phyloP scores from a whole-genome alignment of 176 grass and related monocot genomes.

The Ensete ventricosum region DNA sequence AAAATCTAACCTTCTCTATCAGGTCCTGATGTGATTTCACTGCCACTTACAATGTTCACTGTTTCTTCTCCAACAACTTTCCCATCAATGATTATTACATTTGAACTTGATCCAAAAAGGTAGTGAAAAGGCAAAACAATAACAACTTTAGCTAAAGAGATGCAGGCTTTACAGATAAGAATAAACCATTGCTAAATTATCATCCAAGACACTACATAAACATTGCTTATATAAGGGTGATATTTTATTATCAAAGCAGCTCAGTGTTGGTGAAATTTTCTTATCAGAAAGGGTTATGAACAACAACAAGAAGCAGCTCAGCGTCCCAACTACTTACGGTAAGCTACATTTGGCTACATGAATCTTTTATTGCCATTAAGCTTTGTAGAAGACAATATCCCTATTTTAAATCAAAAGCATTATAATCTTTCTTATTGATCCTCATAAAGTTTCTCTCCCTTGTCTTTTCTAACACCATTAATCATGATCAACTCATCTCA shows the following conservation, averaged over 20 bases:
- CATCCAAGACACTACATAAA: not conserved
- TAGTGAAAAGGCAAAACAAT: constrained; percentile 12
- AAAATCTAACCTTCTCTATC: constrained; percentile 52
- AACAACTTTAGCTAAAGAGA: not conserved
- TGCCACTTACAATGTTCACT: constrained; percentile 53
- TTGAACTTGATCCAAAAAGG: constrained; percentile 41
- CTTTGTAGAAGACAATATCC: too few species aligned
- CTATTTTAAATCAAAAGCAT: too few species aligned
- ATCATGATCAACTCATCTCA: too few species aligned
- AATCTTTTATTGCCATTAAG: too few species aligned
- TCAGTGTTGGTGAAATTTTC: not conserved
- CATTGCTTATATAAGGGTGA: not conserved
- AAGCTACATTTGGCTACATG: too few species aligned
- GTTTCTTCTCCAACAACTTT: constrained; percentile 53
- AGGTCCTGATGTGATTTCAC: constrained; percentile 71
- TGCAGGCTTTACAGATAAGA: constrained; percentile 2
- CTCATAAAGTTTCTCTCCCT: too few species aligned
- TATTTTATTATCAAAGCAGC: not conserved
- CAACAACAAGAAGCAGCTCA: too few species aligned
- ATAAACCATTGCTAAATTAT: not conserved
- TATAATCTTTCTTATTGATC: too few species aligned
- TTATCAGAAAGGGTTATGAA: not conserved
- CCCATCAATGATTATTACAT: constrained; percentile 81
- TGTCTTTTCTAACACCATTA: too few species aligned
- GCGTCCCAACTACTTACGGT: too few species aligned